A percentile compares a stretch with the other conserved stretches of the same genome.
phyloP scores from a whole-genome alignment of 768 basidiomycete species.

The Panellus pusillus region DNA sequence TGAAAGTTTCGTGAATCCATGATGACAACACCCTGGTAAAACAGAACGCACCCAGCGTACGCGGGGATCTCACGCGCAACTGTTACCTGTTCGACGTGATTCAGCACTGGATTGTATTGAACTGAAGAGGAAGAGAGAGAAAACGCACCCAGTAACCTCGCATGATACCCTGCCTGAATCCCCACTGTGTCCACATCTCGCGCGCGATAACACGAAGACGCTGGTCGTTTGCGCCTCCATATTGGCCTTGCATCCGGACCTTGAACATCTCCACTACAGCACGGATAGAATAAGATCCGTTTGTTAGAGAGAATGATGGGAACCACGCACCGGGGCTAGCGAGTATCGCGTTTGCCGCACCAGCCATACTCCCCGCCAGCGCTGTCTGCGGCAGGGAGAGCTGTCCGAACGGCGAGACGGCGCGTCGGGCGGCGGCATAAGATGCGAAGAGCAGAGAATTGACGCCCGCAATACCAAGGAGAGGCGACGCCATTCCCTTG shows the following conservation, averaged over 20 bases:
- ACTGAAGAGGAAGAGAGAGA: not conserved
- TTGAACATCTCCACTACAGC: slow-evolving; percentile 93
- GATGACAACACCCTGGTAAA: too few species aligned
- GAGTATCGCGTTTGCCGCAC: slow-evolving; percentile 84
- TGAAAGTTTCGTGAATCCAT: too few species aligned
- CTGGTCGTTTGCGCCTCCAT: slow-evolving; percentile 80
- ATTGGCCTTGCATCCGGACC: slow-evolving; percentile 96
- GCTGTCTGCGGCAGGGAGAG: slow-evolving; percentile 80
- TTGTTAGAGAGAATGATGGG: not conserved
- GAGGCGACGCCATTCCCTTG: slow-evolving; percentile 94
- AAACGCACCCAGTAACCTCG: slow-evolving; percentile 86
- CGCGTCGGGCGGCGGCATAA: slow-evolving; percentile 76
- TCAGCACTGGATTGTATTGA: too few species aligned
- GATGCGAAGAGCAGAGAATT: slow-evolving; percentile 94
- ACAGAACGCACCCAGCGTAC: slow-evolving; percentile 84
- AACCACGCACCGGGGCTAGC: slow-evolving; percentile 76
- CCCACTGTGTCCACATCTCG: slow-evolving; percentile 89
- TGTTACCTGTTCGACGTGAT: slow-evolving; percentile 66
- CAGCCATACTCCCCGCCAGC: slow-evolving; percentile 88
- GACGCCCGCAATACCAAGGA: slow-evolving; percentile 92
- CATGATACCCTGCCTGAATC: slow-evolving; percentile 89
- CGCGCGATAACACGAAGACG: slow-evolving; percentile 65
- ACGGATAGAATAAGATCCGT: not conserved
- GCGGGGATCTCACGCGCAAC: slow-evolving; percentile 93
- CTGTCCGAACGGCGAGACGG: slow-evolving; percentile 88